phyloP scores from a whole-genome alignment of 257 asterid genomes.

The Solanum tarijense region DNA sequence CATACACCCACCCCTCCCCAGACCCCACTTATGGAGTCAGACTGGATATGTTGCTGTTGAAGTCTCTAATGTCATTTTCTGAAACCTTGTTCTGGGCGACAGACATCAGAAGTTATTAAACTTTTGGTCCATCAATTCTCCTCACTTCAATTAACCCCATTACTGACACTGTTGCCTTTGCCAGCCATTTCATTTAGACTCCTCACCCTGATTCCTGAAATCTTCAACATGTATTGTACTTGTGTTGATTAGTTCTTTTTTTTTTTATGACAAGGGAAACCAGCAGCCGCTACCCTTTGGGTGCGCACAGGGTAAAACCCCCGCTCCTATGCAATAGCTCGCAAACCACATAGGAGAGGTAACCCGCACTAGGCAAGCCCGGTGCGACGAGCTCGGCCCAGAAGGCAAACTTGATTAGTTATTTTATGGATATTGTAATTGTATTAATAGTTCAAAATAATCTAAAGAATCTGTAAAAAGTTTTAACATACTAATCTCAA shows the following conservation, averaged over 20 bases:
- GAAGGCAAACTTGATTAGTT: neutral
- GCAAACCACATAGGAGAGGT: too few relatives aligned
- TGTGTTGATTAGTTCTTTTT: neutral
- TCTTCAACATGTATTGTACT: neutral
- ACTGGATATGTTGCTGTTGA: neutral
- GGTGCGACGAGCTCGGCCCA: too few relatives aligned
- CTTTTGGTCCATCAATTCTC: neutral
- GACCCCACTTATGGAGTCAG: neutral
- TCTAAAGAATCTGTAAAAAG: neutral
- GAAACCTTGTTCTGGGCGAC: neutral
- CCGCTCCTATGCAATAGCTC: too few relatives aligned
- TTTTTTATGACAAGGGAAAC: too few relatives aligned
- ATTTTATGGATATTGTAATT: neutral
- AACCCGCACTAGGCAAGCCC: too few relatives aligned
- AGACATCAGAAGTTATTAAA: neutral
- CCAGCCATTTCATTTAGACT: neutral
- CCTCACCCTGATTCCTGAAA: neutral
- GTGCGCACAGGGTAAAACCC: too few relatives aligned
- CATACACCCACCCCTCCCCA: neutral
- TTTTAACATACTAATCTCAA: neutral
- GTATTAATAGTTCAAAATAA: neutral
- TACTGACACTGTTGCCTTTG: neutral
- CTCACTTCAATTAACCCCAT: neutral
- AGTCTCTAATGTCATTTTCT: neutral
- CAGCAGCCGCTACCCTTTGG: too few relatives aligned